These are phyloP conservation scores for Pleurotus salmoneostramineus DNA, from an alignment of 768 basidiomycete genomes.

Conservation along the genomic window DNA sequence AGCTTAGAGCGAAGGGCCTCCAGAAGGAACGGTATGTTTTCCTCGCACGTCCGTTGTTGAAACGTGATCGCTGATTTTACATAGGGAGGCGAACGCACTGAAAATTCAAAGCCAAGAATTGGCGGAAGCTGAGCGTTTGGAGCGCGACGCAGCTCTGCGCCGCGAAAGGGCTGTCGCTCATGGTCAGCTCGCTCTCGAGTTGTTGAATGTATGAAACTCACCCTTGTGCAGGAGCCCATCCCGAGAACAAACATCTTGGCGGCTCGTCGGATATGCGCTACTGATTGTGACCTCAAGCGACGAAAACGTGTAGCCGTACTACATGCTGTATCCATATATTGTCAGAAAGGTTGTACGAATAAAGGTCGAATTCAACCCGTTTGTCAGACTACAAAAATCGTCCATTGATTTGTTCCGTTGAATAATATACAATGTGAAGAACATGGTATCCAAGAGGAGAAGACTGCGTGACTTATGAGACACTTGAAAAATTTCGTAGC, in stretches of 20 bases:
- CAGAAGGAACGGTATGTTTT: slow-evolving; percentile 43
- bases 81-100: slow-evolving; percentile 40
- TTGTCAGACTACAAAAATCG: no score
- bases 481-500: no score
- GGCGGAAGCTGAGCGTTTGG: slow-evolving; percentile 50
- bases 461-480: no score
- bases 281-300: no score
- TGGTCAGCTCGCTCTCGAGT: slow-evolving; percentile 23
- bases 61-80: background rate
- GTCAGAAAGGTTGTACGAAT: no score
- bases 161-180: slow-evolving; percentile 52
- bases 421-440: no score
- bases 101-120: slow-evolving; percentile 45
- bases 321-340: no score
- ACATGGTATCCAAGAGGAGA: no score
- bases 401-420: no score
- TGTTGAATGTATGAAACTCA: background rate
- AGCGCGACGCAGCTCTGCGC: slow-evolving; percentile 42
- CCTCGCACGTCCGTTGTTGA: background rate
- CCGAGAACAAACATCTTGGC: slow-evolving; percentile 22
- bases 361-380: no score
- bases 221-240: slow-evolving; percentile 20
- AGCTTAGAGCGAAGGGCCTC: slow-evolving; percentile 44
- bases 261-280: background rate
- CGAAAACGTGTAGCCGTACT: no score